Evolutionary conservation across 495 filamentous ascomycete genomes (phyloP), one percentile per base, ranked within the genome.

Genomic region (Aspergillus carlsbadensis): DNA sequence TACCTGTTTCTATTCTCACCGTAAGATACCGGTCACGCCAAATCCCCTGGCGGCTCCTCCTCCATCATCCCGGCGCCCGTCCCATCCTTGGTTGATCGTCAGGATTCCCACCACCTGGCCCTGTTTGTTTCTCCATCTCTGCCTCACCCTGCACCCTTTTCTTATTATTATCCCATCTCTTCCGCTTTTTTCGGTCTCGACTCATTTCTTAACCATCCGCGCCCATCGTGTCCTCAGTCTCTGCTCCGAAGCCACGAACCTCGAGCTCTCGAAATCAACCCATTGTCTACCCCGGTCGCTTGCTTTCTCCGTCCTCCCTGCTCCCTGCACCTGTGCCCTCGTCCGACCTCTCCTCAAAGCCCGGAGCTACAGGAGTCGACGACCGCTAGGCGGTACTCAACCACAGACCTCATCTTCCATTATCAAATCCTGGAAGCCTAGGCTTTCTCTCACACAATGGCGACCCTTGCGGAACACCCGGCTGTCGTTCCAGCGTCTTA

Each of bases 381-480:
- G 8, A 29, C 26, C 26, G 26, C 26, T 29, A 29, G 26, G 3
- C 11, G 47, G 26, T 18, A 5, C 6, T 43, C 41, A 10, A 18
- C 2, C 18, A 11, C 5, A 2, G 41, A 10, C 8, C 1, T 21
- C 11, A 41, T 18, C n/a, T n/a, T 7, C 15, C 13, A 15, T 41
- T 18, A 15, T 41, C 37, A 18, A 7, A 10, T 21, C 22, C 41
- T 37, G 20, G 11, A 45, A 47, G 24, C 18, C 26, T 56, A 29
- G 26, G 26, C 26, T 29, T 29, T 29, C 26, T 4, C 26, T 8
- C 26, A 4, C 65, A 68, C 31, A 55, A 77, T 77, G 74, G 72
- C 73, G 49, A 73, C 74, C 35, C 65, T 77, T 39, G 66, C 72
- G 56, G 74, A 77, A 57, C 68, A 77, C 46, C 72, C 73, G 14